Evolutionary conservation across 2,329 filamentous ascomycete species (phyloP), one percentile per base, ranked within the genome.

Genomic region (Pseudogymnoascus sp.): DNA sequence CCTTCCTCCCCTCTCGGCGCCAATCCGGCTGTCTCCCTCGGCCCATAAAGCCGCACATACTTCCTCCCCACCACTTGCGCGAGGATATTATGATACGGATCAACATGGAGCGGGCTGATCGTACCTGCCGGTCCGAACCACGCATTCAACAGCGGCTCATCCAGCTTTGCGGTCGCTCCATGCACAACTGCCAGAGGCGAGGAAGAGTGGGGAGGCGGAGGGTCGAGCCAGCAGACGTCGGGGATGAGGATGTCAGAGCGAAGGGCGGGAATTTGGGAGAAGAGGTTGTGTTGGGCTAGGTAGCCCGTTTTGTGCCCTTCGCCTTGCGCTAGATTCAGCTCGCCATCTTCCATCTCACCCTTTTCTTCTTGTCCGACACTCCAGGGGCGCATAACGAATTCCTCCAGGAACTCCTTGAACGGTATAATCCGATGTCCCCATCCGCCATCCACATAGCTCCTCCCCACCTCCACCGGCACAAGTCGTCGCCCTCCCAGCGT

Each of bases 61-160:
- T 99, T 99, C 63, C 84, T 80, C 0, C 94, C 94, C 0, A 96
- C 90, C 0, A 95, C 89, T 74, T 97, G 94, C 23, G 87, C 87
- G 4, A 97, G 83, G 59, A 97, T 84, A 71, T 97, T 97, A 72
- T 97, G 91, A 73, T 97, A 95, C 1, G 90, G 91, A 71, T 97
- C 94, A 1, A 91, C 95, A 74, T 99, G 94, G 0, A 97, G 79
- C 1, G 94, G 94, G 0, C 92, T 96, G 66, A 96, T 92, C 0
- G 94, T 97, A 60, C 86, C 87, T 0, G 86, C 79, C 0, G 94
- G 94, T 0, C 94, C 94, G 66, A 97, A 88, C 94, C 94, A 99
- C 6, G 91, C 92, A 74, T 97, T 96, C 16, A 95, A 80, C 47
- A 89, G 78, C 0, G 91, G 91, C 21, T 84, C 80, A 5, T 79